Base-by-base conservation (phyloP, 2,329 filamentous ascomycete genomes). In the Colletotrichum truncatum region DNA sequence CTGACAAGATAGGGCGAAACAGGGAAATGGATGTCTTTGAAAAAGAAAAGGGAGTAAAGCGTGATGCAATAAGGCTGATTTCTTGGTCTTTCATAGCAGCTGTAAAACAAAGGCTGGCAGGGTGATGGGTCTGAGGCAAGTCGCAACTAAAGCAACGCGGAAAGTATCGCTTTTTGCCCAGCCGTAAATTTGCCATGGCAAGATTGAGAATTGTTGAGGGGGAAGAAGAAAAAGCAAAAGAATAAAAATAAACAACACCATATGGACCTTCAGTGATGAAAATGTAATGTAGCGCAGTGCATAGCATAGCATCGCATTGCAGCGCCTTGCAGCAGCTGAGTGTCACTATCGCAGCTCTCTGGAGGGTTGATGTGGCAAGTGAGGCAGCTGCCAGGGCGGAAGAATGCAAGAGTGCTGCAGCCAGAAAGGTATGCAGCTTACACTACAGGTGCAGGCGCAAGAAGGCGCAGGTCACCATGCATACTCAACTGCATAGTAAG, bases 1-100 rank as follows among this genome's bases (percentile, higher is more conserved):
- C 11, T 43, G 39, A 16, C 23, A 21, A 43, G 39, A 43, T 21
- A 43, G 23, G 10, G 39, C 39, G 23, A 43, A 7, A 12, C 39
- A 43, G 39, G 39, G 39, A 43, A n/a, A n/a, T n/a, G n/a, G n/a
- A n/a, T n/a, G n/a, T n/a, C n/a, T n/a, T n/a, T n/a, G n/a, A n/a
- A n/a, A n/a, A n/a, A n/a, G n/a, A n/a, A n/a, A n/a, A n/a, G n/a
- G n/a, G n/a, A n/a, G n/a, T n/a, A n/a, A n/a, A n/a, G n/a, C n/a
- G n/a, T n/a, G n/a, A 28, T 60, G 54, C 28, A 60, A 52, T 52
- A 59, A 59, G 36, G 60, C 54, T 63, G 58, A 39, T 32, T 28
- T 38, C 23, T 39, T 25, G 25, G 36, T 28, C 26, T 43, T 32
- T 26, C 52, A 39, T 54, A 16, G 30, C 57, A 53, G 57, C 58